Base-by-base conservation (phyloP, 495 filamentous ascomycete species). In the Aspergillus baeticus region DNA sequence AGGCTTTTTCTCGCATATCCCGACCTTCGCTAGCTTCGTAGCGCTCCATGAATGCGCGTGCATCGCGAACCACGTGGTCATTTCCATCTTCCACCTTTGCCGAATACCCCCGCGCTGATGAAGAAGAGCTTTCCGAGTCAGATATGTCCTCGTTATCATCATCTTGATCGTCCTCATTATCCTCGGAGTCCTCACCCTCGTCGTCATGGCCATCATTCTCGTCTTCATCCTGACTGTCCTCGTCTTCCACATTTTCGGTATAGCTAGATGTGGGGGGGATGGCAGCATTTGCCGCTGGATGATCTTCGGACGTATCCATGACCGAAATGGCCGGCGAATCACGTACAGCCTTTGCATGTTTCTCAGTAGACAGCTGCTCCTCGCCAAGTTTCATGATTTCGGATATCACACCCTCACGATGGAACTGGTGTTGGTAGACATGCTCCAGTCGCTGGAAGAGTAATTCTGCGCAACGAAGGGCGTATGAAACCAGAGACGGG, bases 351-450 rank as follows among this genome's bases (percentile, higher is more conserved):
- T 66, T 62, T 3, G 13, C 22, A 7, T 65, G 54, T 37, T 72
- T 72, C 18, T 67, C 60, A 6, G 60, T 62, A n/a, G 80, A 80
- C 10, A 80, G 66, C 11, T 74, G 68, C 6, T 73, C 72, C 54
- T 80, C 74, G 0, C 91, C 83, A 22, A 98, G 74, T 67, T 94
- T 95, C 37, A 81, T 69, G 47, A 98, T 92, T 68, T 98, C 95
- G 0, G 89, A 80, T 61, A 99, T 92, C 17, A 99, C 94, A 36
- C 95, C 95, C 72, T 99, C 95, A 5, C 95, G 88, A 66, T 99
- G 94, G 63, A 99, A 96, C 61, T 98, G 95, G 64, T 96, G 91
- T 36, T 89, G 88, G 67, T 99, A 99, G 33, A 98, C 89, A 23
- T 84, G 74, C 44, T 90, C 89, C 10, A 98, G 71, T 14, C 95